Evolutionary conservation across 1,139 yeast genomes (phyloP), one percentile per base, ranked within the genome.

Genomic region (Meyerozyma athensensis): DNA sequence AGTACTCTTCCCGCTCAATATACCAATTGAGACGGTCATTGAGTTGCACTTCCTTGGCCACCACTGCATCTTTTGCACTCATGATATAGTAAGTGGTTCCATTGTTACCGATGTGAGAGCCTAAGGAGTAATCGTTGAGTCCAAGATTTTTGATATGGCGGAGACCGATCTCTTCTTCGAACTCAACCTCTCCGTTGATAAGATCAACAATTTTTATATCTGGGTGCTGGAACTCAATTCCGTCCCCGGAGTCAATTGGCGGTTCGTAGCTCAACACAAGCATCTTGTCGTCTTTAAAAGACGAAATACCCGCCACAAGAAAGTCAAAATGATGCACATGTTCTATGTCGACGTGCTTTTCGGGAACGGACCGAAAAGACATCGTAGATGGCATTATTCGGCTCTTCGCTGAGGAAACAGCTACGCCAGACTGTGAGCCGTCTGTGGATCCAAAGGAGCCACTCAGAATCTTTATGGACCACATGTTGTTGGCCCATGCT

Each of bases 401-500:
- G 47, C 60, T 58, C 48, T 49, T 58, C 28, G 52, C 45, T 7
- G 61, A 56, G 19, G 65, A 51, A 3, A 50, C 46, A 9, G 53
- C 45, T 39, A 42, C 43, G 24, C 47, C 12, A 8, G 3, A 4
- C 28, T 12, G 18, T n/a, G 22, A 19, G 5, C 40, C 38, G 21
- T 41, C 39, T 12, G 37, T 26, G 30, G 41, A 26, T n/a, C 19
- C n/a, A 12, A n/a, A 5, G 8, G 19, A 13, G 8, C 19, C 34
- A n/a, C 22, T 22, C 5, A 37, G 32, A 9, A 28, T 9, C 47
- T 82, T 71, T 33, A 90, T 63, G 26, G 77, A 68, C 95, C 96
- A 90, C 1, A 92, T 67, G 43, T 79, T 74, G 45, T 78, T 72
- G 3, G 79, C 86, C 98, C 98, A 92, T 0, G 90, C 96, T 26